Percentiles rank a stretch among this genome's conserved stretches.
Evolutionary conservation across 2,329 filamentous ascomycete species (phyloP).

Genomic region (Hirsutella minnesotensis): DNA sequence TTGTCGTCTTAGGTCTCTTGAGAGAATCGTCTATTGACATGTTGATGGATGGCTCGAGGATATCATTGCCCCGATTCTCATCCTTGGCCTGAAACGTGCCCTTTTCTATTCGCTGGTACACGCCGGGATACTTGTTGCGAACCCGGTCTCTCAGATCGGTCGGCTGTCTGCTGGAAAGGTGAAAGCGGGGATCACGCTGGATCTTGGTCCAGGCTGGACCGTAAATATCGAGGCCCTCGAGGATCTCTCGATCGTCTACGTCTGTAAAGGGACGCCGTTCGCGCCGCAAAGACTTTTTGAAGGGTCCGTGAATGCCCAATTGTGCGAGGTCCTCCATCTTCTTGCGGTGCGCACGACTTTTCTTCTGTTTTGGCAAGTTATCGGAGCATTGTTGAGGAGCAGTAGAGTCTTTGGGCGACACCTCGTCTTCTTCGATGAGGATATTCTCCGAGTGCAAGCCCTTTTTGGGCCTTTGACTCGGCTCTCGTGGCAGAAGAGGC

Average conservation of each 20-base stretch:
- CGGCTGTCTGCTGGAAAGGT: constrained; percentile 46
- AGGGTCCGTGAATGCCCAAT: constrained; percentile 49
- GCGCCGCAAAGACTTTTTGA: constrained; percentile 49
- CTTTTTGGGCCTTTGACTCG: constrained; percentile 29
- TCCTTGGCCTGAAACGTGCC: constrained; percentile 35
- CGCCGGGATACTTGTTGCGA: constrained; percentile 50
- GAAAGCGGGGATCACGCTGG: constrained; percentile 45
- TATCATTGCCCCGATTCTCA: constrained; percentile 23
- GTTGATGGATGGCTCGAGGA: constrained; percentile 39
- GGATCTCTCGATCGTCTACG: constrained; percentile 50
- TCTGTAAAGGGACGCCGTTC: constrained; percentile 50
- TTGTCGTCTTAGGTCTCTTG: constrained; percentile 23
- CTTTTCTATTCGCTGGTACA: constrained; percentile 46
- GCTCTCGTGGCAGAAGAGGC: constrained; percentile 10
- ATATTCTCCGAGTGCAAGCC: constrained; percentile 44
- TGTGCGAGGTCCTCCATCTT: constrained; percentile 42
- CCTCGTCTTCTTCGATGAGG: constrained; percentile 33
- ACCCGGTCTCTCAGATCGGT: constrained; percentile 53
- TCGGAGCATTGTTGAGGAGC: constrained; percentile 17
- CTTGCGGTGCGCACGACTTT: constrained; percentile 41
- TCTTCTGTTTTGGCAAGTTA: constrained; percentile 29
- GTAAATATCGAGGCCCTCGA: constrained; percentile 46
- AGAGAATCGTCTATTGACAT: constrained; percentile 36
- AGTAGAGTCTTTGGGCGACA: constrained; percentile 14
- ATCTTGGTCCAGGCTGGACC: constrained; percentile 56